These are phyloP conservation scores for Platismatia glauca DNA, from an alignment of 495 filamentous ascomycete genomes.

Conservation along the genomic window DNA sequence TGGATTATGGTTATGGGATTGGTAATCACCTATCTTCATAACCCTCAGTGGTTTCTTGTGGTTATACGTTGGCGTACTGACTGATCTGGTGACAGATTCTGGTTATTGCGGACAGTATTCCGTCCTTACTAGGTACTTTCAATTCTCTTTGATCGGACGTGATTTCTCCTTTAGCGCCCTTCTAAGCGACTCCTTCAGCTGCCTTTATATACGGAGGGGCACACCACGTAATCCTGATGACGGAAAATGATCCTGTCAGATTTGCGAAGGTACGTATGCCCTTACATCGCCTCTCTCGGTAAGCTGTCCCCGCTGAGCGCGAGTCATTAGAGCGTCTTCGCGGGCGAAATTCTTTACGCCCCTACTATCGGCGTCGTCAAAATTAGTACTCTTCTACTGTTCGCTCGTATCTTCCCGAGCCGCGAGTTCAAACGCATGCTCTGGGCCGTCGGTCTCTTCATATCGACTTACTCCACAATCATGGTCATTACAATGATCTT, in stretches of 20 bases:
- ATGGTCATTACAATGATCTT: neutral
- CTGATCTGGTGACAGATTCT: neutral
- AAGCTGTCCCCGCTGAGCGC: neutral
- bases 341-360: neutral
- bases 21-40: neutral
- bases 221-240: constrained; percentile 8
- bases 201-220: constrained; percentile 1
- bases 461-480: neutral
- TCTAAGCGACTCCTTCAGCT: neutral
- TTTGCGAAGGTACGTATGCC: constrained; percentile 5
- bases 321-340: neutral
- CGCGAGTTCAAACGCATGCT: neutral
- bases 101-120: neutral
- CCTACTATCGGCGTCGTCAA: neutral
- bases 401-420: constrained; percentile 3
- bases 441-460: neutral
- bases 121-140: neutral
- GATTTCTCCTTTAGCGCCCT: neutral
- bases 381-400: constrained; percentile 11
- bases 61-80: neutral
- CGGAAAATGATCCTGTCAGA: neutral
- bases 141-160: neutral
- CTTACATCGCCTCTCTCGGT: neutral
- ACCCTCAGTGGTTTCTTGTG: neutral
- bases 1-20: constrained; percentile 4